phyloP scores from a whole-genome alignment of 2,329 filamentous ascomycete species.

The Fusarium chuoi region DNA sequence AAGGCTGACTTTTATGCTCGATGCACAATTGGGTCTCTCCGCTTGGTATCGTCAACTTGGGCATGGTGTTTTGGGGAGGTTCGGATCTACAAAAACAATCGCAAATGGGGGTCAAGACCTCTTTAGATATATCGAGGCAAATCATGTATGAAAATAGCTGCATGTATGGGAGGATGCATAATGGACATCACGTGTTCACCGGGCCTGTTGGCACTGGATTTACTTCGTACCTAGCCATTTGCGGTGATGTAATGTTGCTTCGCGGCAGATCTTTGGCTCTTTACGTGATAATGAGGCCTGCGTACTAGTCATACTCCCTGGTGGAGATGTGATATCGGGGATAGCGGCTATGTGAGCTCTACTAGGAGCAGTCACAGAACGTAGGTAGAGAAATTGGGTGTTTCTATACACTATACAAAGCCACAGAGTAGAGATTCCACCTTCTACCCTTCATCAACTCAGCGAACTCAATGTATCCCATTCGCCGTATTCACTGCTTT shows the following conservation, averaged over 20 bases:
- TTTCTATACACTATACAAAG: slow-evolving; percentile 54
- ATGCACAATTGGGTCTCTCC: not conserved
- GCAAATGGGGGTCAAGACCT: slow-evolving; percentile 11
- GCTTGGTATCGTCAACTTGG: slow-evolving; percentile 3
- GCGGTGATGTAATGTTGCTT: not conserved
- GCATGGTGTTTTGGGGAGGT: slow-evolving; percentile 33
- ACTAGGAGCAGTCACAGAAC: not conserved
- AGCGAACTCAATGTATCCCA: not conserved
- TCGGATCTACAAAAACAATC: slow-evolving; percentile 34
- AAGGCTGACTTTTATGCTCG: not conserved
- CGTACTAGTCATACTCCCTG: not conserved
- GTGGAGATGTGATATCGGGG: not conserved
- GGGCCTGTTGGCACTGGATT: slow-evolving; percentile 14
- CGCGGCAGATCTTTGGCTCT: not conserved
- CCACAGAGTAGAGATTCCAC: slow-evolving; percentile 35
- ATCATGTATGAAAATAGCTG: slow-evolving; percentile 28
- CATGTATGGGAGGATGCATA: slow-evolving; percentile 32
- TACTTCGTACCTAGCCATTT: not conserved
- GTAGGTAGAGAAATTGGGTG: slow-evolving; percentile 29
- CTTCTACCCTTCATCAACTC: slow-evolving; percentile 16
- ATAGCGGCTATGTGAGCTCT: not conserved
- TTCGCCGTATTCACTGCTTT: not conserved
- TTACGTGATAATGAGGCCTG: not conserved
- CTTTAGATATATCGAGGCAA: slow-evolving; percentile 11
- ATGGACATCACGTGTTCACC: slow-evolving; percentile 20